A percentile compares a stretch with the other conserved stretches of the same genome.
These are phyloP conservation scores for Rutidosis leptorrhynchoides DNA, from an alignment of 129 eudicot genomes.

Conservation along the genomic window DNA sequence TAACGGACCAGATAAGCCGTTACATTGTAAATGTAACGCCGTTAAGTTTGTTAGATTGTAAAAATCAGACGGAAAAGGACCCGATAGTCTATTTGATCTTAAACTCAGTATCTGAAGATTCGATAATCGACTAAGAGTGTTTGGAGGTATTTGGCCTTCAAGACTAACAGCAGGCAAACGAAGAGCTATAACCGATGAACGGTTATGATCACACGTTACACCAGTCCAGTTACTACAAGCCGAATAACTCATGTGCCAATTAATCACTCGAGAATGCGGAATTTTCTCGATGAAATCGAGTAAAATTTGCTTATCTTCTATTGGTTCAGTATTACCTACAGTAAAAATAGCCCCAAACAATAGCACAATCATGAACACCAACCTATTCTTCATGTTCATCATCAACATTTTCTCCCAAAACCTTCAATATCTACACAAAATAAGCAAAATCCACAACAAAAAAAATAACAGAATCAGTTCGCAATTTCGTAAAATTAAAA, in stretches of 20 bases:
- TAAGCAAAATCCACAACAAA: background rate
- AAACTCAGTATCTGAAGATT: constrained; percentile 73
- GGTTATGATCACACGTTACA: constrained; percentile 69
- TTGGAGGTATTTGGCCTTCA: constrained; percentile 49
- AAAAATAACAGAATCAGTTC: background rate
- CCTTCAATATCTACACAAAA: constrained; percentile 18
- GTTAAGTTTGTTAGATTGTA: constrained; percentile 51
- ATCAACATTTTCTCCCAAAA: constrained; percentile 24
- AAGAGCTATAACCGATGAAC: constrained; percentile 60
- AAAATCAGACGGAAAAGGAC: constrained; percentile 80
- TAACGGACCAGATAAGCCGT: constrained; percentile 62
- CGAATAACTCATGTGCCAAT: constrained; percentile 60
- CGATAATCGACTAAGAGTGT: constrained; percentile 66
- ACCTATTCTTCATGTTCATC: constrained; percentile 24
- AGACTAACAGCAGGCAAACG: constrained; percentile 70
- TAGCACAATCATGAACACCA: constrained; percentile 32
- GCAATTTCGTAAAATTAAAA: constrained; percentile 4
- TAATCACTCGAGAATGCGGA: constrained; percentile 43
- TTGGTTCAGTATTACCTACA: constrained; percentile 53
- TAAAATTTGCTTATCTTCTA: constrained; percentile 67
- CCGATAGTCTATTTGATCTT: constrained; percentile 61
- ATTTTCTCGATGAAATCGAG: constrained; percentile 54
- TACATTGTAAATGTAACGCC: constrained; percentile 60
- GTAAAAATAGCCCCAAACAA: constrained; percentile 31
- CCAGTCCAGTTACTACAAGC: constrained; percentile 81